Percentiles rank a stretch among this genome's conserved stretches.
Evolutionary conservation across 1,284 basidiomycete species (phyloP).

Genomic region (Boletus coffeatus): DNA sequence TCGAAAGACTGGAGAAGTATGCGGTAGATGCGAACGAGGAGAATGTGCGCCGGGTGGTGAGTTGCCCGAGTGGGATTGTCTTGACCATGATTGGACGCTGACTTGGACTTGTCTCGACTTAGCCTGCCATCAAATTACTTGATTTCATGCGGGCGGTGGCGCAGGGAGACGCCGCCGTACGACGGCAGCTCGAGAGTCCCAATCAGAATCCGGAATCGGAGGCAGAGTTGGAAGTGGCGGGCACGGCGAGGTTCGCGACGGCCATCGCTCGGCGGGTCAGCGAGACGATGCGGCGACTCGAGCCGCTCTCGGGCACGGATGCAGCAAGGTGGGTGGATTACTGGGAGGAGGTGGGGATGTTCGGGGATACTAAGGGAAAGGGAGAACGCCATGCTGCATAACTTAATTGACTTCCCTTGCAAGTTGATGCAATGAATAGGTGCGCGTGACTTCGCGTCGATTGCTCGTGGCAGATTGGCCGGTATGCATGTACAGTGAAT

Average conservation of each 20-base stretch:
- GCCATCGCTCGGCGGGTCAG: slow-evolving; percentile 11
- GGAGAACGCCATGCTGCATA: neutral
- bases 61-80: neutral
- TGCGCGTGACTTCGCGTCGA: too few species aligned
- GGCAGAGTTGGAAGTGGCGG: slow-evolving; percentile 3
- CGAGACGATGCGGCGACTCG: slow-evolving; percentile 17
- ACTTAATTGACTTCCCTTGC: too few species aligned
- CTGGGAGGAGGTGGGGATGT: neutral
- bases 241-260: slow-evolving; percentile 9
- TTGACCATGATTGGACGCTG: neutral
- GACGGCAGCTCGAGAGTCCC: neutral
- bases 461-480: too few species aligned
- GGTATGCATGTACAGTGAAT: too few species aligned
- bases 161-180: slow-evolving; percentile 4
- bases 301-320: slow-evolving; percentile 11
- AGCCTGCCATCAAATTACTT: slow-evolving; percentile 22
- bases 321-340: slow-evolving; percentile 17
- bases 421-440: too few species aligned
- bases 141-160: slow-evolving; percentile 8
- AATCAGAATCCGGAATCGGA: neutral
- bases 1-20: slow-evolving; percentile 16
- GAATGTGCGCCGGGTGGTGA: slow-evolving; percentile 12
- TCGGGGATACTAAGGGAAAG: too few species aligned
- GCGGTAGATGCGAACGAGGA: slow-evolving; percentile 9
- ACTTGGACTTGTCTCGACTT: neutral